Percentiles rank a stretch among this genome's conserved stretches.
These are phyloP conservation scores for Penicillium maclennaniae DNA, from an alignment of 495 filamentous ascomycete species.

Conservation along the genomic window DNA sequence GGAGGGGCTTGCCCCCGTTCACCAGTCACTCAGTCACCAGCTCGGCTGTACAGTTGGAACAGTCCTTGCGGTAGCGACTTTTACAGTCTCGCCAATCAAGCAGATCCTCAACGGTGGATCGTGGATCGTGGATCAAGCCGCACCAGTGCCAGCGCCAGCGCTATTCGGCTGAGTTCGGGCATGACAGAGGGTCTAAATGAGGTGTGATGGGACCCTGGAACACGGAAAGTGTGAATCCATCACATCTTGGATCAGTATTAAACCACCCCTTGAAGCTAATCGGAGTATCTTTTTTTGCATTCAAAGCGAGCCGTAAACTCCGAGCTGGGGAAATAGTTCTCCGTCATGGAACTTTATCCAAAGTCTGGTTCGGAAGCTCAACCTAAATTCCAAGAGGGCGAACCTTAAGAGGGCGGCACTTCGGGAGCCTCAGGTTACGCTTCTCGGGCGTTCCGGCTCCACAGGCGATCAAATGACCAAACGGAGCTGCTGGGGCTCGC, in stretches of 20 bases:
- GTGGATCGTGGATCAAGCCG: too few species aligned
- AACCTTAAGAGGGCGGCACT: not conserved
- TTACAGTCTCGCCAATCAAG: not conserved
- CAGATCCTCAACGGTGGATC: not conserved
- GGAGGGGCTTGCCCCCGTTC: not conserved
- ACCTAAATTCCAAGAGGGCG: not conserved
- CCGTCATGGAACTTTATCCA: not conserved
- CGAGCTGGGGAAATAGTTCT: not conserved
- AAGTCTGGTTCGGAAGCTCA: not conserved
- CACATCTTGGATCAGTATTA: not conserved
- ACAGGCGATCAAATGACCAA: not conserved
- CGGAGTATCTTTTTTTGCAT: not conserved
- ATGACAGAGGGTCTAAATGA: not conserved
- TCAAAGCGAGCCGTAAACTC: not conserved
- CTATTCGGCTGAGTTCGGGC: conserved; percentile 6
- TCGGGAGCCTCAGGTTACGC: not conserved
- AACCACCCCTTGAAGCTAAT: not conserved
- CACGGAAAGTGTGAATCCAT: not conserved
- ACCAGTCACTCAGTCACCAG: not conserved
- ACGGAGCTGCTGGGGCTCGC: not conserved
- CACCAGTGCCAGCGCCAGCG: not conserved
- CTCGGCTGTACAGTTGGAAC: not conserved
- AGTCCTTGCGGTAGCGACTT: not conserved
- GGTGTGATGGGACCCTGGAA: not conserved
- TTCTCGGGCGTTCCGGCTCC: not conserved